Evolutionary conservation across 2,329 filamentous ascomycete genomes (phyloP), one percentile per base, ranked within the genome.

Genomic region (Monilinia laxa): DNA sequence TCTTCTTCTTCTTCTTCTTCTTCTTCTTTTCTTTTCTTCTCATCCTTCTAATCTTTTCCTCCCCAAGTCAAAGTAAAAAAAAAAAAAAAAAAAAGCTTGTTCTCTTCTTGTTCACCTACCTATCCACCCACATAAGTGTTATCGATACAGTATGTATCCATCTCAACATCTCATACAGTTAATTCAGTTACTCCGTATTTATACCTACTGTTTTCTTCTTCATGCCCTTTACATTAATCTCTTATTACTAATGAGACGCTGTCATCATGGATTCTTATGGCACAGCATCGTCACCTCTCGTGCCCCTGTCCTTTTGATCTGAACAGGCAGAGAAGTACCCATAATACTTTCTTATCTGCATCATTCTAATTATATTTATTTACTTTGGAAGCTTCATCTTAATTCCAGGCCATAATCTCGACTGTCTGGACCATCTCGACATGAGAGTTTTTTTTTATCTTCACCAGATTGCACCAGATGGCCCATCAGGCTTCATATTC

Each of bases 241-340:
- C 31, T 35, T 49, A 49, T 35, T 49, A 49, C 7, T 16, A 47
- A 16, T 47, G 42, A 49, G 51, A 47, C 23, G 38, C 35, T 23
- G 20, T 54, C 35, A 45, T 54, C 35, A 45, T 31, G 31, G 18
- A 56, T 54, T 31, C 49, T 62, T n/a, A 52, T 28, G 47, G 47
- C 59, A 57, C 40, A 51, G 40, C 62, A 57, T 64, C 52, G 45
- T 64, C 20, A n/a, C 42, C 11, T n/a, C 40, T 40, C n/a, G 2
- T 31, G 23, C 12, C 62, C 53, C 53, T 49, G 38, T 11, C 31
- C 28, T 38, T 35, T 51, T n/a, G 5, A 20, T n/a, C 62, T 51
- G 20, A 49, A 9, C 52, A 18, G 45, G 25, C n/a, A 23, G 23
- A n/a, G 23, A 31, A 5, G 40, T 47, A 59, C 25, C 56, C 56